Base-by-base conservation (phyloP, 768 basidiomycete species). In the Mycena epipterygia region DNA sequence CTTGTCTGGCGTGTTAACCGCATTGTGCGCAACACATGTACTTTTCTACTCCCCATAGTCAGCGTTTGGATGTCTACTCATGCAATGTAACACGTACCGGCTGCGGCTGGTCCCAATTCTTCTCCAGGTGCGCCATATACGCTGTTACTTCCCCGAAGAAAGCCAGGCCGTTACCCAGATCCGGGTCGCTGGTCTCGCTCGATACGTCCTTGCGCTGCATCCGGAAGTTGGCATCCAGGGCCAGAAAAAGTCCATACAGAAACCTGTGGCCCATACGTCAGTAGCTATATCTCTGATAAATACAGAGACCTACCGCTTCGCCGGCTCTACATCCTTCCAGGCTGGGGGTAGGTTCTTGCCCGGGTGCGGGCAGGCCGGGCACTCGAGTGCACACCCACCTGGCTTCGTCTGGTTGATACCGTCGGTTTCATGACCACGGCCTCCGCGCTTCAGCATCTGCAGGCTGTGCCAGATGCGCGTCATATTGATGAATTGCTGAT, bases 361-460 rank as follows among this genome's bases (percentile, higher is more conserved):
- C 0, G 78, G 78, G 5, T 79, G 77, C 0, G 75, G 78, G 37
- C 35, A 14, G n/a, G n/a, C n/a, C n/a, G n/a, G n/a, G n/a, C n/a
- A n/a, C n/a, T n/a, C n/a, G n/a, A n/a, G 51, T 0, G 67, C 70
- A 44, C 72, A 75, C 3, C 59, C 68, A 1, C 79, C 78, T 3
- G 68, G 55, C n/a, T 35, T 17, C 0, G 76, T 73, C 0, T 11
- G 9, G 25, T 25, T 41, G 21, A 76, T 30, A 0, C 77, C 76
- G 5, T n/a, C 49, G 0, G 75, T 64, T 32, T 76, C 65, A 29
- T 78, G 67, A 14, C 64, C 75, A 3, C 73, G 23, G 1, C 73
- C 78, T n/a, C 59, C 63, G 6, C 62, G 64, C 46, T 76, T 78
- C 8, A 37, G 14, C 35, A 37, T 37, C 35, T 37, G 35, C 8